A percentile compares a stretch with the other conserved stretches of the same genome.
phyloP scores from a whole-genome alignment of 1,284 basidiomycete genomes.

The Fomitiporia mediterranea region DNA sequence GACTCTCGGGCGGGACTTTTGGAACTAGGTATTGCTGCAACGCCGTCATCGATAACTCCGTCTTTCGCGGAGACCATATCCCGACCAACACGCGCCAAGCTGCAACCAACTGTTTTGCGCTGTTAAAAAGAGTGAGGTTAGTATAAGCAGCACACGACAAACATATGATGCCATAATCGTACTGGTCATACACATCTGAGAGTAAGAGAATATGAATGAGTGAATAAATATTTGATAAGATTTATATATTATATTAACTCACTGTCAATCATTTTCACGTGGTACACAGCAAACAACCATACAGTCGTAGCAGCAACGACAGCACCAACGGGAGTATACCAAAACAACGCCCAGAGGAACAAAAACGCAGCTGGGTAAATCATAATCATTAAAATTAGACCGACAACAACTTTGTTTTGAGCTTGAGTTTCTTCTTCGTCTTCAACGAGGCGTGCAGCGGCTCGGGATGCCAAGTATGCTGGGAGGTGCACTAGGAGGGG shows the following conservation, averaged over 20 bases:
- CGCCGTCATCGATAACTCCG: constrained; percentile 68
- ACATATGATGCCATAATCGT: too few relatives aligned
- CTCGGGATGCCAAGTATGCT: constrained; percentile 72
- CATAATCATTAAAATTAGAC: constrained; percentile 67
- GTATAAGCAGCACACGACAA: constrained; percentile 9
- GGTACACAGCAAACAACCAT: constrained; percentile 77
- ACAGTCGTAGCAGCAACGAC: constrained; percentile 48
- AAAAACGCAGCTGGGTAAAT: constrained; percentile 83
- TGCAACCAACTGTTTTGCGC: constrained; percentile 76
- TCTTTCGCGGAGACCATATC: constrained; percentile 79
- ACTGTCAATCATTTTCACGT: constrained; percentile 74
- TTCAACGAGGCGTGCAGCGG: constrained; percentile 71
- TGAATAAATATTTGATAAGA: constrained; percentile 21
- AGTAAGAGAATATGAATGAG: constrained; percentile 28
- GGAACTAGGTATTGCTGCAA: constrained; percentile 74
- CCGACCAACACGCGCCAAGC: constrained; percentile 90
- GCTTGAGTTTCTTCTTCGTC: constrained; percentile 92
- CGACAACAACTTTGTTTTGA: constrained; percentile 87
- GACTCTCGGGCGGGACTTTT: constrained; percentile 56
- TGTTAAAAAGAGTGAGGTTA: constrained; percentile 29
- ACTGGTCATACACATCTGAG: constrained; percentile 80
- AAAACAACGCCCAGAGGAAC: constrained; percentile 75
- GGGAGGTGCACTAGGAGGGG: constrained; percentile 82
- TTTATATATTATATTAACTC: constrained; percentile 28
- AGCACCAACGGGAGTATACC: constrained; percentile 56